Conservation (phyloP, 345 rosid species). For the Psidium guajava region DNA sequence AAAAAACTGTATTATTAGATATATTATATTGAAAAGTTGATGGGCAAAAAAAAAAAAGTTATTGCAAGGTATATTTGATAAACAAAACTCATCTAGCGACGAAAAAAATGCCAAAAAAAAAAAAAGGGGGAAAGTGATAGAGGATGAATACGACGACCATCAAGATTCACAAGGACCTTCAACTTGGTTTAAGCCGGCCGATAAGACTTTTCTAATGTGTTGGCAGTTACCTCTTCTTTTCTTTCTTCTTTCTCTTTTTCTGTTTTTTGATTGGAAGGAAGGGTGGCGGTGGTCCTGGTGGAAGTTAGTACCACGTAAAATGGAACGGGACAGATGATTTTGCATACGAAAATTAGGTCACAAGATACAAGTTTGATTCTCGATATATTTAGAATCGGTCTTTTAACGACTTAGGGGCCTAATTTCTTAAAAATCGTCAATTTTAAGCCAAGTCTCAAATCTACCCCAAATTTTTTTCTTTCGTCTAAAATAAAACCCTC, state of each 20-base stretch:
- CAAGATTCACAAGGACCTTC: accelerated
- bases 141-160: not conserved
- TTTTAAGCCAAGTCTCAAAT: too few species aligned
- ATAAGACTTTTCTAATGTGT: not conserved
- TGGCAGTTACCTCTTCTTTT: not conserved
- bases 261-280: not conserved
- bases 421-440: too few species aligned
- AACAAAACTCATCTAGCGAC: not conserved
- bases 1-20: accelerated
- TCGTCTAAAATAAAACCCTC: too few species aligned
- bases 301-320: not conserved
- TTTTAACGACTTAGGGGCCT: not conserved
- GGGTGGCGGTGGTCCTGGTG: too few species aligned
- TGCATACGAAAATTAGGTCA: not conserved
- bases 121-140: too few species aligned
- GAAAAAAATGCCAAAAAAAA: not conserved
- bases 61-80: not conserved
- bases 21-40: not conserved
- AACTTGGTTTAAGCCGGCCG: not conserved
- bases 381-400: not conserved
- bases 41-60: too few species aligned
- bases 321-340: not conserved
- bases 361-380: not conserved
- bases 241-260: not conserved
- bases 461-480: too few species aligned